Evolutionary conservation across 352 stramenopile genomes (phyloP).

Genomic region (Chrysophaeum taylorii): DNA sequence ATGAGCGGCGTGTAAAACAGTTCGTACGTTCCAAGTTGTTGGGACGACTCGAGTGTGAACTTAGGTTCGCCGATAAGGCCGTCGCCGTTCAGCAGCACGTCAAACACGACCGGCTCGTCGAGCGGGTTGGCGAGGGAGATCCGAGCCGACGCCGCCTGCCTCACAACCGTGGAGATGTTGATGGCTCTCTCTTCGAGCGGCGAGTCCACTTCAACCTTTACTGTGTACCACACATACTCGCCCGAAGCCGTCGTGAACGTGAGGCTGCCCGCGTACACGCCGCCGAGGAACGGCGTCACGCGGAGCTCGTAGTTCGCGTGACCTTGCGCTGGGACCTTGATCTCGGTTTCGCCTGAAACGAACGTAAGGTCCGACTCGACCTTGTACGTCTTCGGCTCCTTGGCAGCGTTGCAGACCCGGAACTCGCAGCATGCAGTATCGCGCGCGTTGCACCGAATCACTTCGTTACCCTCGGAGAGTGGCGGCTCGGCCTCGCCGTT

Average conservation of each 20-base stretch:
- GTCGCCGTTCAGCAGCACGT: constrained; percentile 63
- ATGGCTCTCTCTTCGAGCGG: constrained; percentile 39
- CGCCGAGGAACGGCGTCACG: constrained; percentile 70
- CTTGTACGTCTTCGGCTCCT: constrained; percentile 50
- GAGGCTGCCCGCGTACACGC: constrained; percentile 76
- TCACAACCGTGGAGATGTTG: constrained; percentile 63
- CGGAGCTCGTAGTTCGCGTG: constrained; percentile 60
- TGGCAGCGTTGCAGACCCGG: constrained; percentile 49
- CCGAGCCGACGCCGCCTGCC: constrained; percentile 66
- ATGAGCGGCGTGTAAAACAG: constrained; percentile 75
- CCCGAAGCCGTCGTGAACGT: constrained; percentile 72
- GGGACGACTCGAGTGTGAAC: constrained; percentile 58
- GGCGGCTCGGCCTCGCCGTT: constrained; percentile 69
- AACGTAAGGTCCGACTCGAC: constrained; percentile 82
- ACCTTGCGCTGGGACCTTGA: constrained; percentile 38
- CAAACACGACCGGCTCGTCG: constrained; percentile 62
- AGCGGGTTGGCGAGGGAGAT: constrained; percentile 77
- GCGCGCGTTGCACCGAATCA: constrained; percentile 65
- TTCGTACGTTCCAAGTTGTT: too few relatives aligned
- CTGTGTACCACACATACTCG: constrained; percentile 82
- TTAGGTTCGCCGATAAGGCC: constrained; percentile 62
- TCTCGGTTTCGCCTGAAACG: constrained; percentile 51
- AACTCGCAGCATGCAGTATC: constrained; percentile 66
- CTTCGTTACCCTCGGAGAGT: constrained; percentile 70
- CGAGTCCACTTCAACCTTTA: constrained; percentile 56